Evolutionary conservation across 345 rosid genomes (phyloP).

Genomic region (Euphorbia pulcherrima): DNA sequence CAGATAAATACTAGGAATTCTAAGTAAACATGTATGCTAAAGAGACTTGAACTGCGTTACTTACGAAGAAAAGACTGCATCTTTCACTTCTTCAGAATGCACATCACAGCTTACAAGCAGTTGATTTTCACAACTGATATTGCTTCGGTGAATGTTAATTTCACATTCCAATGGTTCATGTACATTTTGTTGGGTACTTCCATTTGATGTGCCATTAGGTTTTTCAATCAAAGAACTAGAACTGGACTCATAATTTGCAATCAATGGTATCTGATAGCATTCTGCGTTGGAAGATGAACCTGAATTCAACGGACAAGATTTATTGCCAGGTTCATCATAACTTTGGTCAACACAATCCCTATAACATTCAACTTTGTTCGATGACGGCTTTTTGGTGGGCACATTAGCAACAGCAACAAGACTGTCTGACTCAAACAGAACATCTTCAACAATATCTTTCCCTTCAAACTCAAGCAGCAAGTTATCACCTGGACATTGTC

Average conservation of each 20-base stretch:
- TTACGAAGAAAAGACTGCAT: constrained; percentile 34
- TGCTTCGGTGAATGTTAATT: constrained; percentile 18
- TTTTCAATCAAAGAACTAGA: constrained; percentile 22
- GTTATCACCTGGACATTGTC: constrained; percentile 8
- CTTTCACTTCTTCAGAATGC: constrained; percentile 28
- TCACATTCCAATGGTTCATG: constrained; percentile 29
- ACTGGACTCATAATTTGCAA: constrained; percentile 15
- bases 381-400: constrained; percentile 17
- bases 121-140: constrained; percentile 18
- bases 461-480: constrained; percentile 24
- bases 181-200: constrained; percentile 21
- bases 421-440: constrained; percentile 18
- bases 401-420: constrained; percentile 7
- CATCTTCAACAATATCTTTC: constrained; percentile 18
- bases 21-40: neutral
- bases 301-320: constrained; percentile 24
- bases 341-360: constrained; percentile 11
- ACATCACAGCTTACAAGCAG: constrained; percentile 8
- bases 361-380: constrained; percentile 21
- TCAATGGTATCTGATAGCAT: constrained; percentile 22
- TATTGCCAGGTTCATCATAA: constrained; percentile 21
- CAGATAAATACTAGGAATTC: neutral
- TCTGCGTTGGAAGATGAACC: constrained; percentile 18
- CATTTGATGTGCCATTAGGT: constrained; percentile 21
- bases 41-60: constrained; percentile 18